phyloP scores from a whole-genome alignment of 1,284 basidiomycete genomes.

The Austroboletus novae-zelandiae region DNA sequence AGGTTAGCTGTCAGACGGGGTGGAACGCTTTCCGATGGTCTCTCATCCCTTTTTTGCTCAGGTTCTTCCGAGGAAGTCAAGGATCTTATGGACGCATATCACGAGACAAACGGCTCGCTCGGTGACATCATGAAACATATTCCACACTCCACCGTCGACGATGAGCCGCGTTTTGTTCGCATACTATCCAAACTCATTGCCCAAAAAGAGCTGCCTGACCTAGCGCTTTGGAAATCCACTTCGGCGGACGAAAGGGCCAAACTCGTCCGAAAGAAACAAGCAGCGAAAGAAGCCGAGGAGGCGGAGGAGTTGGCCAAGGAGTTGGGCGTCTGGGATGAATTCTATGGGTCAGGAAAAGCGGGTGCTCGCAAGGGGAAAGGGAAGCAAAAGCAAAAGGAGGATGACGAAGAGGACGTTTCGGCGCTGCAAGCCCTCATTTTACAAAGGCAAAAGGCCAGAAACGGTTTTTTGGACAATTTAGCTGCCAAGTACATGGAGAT shows the following conservation, averaged over 20 bases:
- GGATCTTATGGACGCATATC: conserved; percentile 77
- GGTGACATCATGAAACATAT: conserved; percentile 79
- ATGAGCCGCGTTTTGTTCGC: conserved; percentile 82
- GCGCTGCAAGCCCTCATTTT: conserved; percentile 81
- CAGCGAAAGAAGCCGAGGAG: conserved; percentile 77
- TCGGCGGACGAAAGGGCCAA: conserved; percentile 77
- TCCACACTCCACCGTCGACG: conserved; percentile 78
- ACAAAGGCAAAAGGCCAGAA: conserved; percentile 70
- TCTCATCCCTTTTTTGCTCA: conserved; percentile 31
- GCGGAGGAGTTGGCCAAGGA: conserved; percentile 86
- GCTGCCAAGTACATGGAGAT: conserved; percentile 76
- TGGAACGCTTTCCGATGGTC: neutral
- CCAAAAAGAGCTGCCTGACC: conserved; percentile 54
- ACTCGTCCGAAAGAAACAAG: conserved; percentile 69
- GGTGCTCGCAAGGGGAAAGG: conserved; percentile 60
- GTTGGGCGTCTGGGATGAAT: conserved; percentile 93
- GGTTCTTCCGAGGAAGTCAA: conserved; percentile 81
- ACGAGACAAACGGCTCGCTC: conserved; percentile 64
- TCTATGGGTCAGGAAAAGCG: conserved; percentile 81
- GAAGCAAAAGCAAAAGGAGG: conserved; percentile 53
- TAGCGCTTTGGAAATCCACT: conserved; percentile 67
- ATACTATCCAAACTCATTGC: conserved; percentile 68
- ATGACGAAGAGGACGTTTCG: conserved; percentile 61
- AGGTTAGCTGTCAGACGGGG: conserved; percentile 42
- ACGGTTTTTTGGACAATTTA: conserved; percentile 72